These are phyloP conservation scores for Nicotiana otophora DNA, from an alignment of 257 asterid genomes.

Conservation along the genomic window DNA sequence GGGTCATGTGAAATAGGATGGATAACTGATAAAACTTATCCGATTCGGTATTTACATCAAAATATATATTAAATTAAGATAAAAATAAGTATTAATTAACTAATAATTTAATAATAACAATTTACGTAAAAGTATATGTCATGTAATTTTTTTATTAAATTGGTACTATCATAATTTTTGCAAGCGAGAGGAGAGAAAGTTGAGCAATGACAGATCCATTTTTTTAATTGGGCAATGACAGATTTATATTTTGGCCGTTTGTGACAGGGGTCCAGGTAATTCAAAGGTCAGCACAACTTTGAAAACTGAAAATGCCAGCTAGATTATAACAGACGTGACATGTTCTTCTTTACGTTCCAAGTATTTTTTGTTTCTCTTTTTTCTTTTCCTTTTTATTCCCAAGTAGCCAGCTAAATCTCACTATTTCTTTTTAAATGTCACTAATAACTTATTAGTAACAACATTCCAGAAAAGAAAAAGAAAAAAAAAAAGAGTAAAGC, in stretches of 20 bases:
- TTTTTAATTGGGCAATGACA: not conserved
- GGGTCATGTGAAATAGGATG: not conserved
- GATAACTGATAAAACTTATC: not conserved
- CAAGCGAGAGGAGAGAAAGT: not conserved
- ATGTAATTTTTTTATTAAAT: too few relatives aligned
- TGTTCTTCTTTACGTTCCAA: slow-evolving; percentile 6
- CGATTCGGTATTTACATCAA: too few relatives aligned
- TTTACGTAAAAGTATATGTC: too few relatives aligned
- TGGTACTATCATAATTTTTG: too few relatives aligned
- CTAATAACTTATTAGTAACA: not conserved
- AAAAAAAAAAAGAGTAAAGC: not conserved
- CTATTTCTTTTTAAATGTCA: not conserved
- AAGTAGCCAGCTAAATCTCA: not conserved
- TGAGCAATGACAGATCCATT: not conserved
- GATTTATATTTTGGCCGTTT: slow-evolving; percentile 6
- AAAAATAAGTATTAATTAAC: too few relatives aligned
- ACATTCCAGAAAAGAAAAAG: not conserved
- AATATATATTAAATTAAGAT: too few relatives aligned
- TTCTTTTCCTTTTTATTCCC: not conserved
- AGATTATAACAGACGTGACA: slow-evolving; percentile 6
- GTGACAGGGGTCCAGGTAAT: not conserved
- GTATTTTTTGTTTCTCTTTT: not conserved
- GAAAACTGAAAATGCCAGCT: slow-evolving; percentile 16
- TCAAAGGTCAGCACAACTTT: slow-evolving; percentile 16
- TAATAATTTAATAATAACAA: too few relatives aligned